These are phyloP conservation scores for Xylaria longipes DNA, from an alignment of 495 filamentous ascomycete genomes.

Conservation along the genomic window DNA sequence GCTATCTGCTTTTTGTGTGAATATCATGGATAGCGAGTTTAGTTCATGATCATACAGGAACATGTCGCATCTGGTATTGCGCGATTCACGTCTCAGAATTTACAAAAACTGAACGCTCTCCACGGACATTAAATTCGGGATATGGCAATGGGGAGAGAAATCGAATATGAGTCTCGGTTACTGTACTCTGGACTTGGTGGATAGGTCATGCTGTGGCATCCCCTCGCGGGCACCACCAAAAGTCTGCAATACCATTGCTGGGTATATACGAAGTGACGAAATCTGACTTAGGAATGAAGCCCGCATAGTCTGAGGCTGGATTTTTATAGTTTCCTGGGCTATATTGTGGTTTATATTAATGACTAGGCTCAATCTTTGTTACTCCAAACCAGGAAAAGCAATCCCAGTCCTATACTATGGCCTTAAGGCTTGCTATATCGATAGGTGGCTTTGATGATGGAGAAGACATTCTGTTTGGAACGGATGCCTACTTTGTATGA, in stretches of 20 bases:
- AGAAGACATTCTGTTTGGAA: neutral
- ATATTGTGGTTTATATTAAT: neutral
- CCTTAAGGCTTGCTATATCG: neutral
- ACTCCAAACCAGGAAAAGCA: neutral
- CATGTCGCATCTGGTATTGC: neutral
- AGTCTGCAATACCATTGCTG: neutral
- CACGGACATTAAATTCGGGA: neutral
- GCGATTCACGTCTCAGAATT: neutral
- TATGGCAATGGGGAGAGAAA: neutral
- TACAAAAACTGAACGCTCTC: neutral
- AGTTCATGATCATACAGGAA: slow-evolving; percentile 19
- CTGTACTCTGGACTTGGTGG: neutral
- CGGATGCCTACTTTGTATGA: neutral
- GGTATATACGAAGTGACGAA: neutral
- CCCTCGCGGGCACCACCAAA: neutral
- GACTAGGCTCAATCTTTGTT: neutral
- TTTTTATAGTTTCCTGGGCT: neutral
- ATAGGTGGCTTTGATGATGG: neutral
- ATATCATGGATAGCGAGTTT: slow-evolving; percentile 46
- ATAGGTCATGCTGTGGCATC: neutral
- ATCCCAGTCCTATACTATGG: neutral
- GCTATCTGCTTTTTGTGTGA: slow-evolving; percentile 44
- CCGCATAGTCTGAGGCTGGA: neutral
- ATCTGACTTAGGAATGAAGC: neutral
- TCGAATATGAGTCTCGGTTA: too few relatives aligned